Evolutionary conservation across 768 basidiomycete species (phyloP).

Genomic region (Kwoniella botswanensis): DNA sequence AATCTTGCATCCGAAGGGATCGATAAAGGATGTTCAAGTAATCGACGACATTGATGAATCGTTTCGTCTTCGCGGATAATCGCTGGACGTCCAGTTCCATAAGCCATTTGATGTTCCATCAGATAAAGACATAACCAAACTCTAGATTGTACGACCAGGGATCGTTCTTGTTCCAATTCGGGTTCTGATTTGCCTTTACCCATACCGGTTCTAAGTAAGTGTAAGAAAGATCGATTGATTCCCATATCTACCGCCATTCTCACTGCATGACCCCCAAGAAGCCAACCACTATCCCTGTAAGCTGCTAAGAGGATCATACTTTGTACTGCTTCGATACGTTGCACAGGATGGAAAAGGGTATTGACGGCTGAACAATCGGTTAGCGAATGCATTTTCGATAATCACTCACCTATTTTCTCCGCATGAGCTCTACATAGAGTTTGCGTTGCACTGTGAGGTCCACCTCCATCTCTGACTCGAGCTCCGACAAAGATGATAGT

Average conservation of each 20-base stretch:
- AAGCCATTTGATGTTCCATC: slow-evolving; percentile 93
- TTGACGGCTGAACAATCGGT: slow-evolving; percentile 70
- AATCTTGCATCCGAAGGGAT: slow-evolving; percentile 94
- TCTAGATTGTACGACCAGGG: slow-evolving; percentile 78
- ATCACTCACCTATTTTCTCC: slow-evolving; percentile 60
- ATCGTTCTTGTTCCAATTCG: slow-evolving; percentile 69
- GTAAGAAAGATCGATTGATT: slow-evolving; percentile 90
- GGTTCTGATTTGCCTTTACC: slow-evolving; percentile 67
- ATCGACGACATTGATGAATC: slow-evolving; percentile 75
- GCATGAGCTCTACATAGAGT: slow-evolving; percentile 79
- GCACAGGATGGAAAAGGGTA: slow-evolving; percentile 83
- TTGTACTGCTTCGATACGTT: slow-evolving; percentile 82
- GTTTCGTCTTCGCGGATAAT: slow-evolving; percentile 92
- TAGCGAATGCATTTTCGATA: neutral
- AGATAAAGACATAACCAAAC: slow-evolving; percentile 94
- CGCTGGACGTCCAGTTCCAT: slow-evolving; percentile 90
- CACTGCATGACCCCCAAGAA: slow-evolving; percentile 91
- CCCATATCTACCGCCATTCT: slow-evolving; percentile 94
- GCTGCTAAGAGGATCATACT: slow-evolving; percentile 92
- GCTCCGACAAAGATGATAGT: slow-evolving; percentile 93
- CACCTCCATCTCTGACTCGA: slow-evolving; percentile 86
- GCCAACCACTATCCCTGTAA: slow-evolving; percentile 95
- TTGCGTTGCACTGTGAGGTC: slow-evolving; percentile 74
- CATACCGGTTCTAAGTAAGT: slow-evolving; percentile 73
- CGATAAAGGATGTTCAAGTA: slow-evolving; percentile 83